phyloP scores from a whole-genome alignment of 129 eudicot species.

The Flaveria sonorensis region DNA sequence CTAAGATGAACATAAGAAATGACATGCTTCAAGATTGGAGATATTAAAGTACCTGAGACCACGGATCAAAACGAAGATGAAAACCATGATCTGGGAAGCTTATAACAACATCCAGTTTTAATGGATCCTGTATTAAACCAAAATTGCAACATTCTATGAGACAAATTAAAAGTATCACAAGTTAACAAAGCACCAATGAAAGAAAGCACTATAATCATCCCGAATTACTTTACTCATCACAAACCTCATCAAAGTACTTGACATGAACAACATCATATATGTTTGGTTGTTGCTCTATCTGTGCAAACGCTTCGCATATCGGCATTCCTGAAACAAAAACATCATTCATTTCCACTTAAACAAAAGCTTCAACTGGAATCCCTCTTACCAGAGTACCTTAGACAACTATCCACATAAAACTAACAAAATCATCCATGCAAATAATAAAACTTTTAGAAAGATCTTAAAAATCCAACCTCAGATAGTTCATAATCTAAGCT shows the following conservation, averaged over 20 bases:
- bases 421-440: constrained; percentile 11
- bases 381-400: not conserved
- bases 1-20: not conserved
- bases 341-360: not conserved
- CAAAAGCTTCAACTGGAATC: too few relatives aligned
- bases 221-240: constrained; percentile 9
- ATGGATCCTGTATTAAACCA: constrained; percentile 66
- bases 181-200: not conserved
- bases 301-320: constrained; percentile 91
- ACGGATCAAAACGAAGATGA: constrained; percentile 82
- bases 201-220: not conserved
- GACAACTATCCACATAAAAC: not conserved
- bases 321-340: constrained; percentile 83
- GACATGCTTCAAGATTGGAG: constrained; percentile 3
- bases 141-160: not conserved
- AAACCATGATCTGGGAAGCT: constrained; percentile 94
- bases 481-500: not conserved
- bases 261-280: constrained; percentile 95
- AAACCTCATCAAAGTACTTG: constrained; percentile 90
- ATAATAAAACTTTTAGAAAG: not conserved
- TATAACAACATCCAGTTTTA: constrained; percentile 84
- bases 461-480: constrained; percentile 10
- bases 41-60: constrained; percentile 64
- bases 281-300: constrained; percentile 88
- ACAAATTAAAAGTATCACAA: not conserved